A percentile compares a stretch with the other conserved stretches of the same genome.
These are phyloP conservation scores for Bolboschoenus planiculmis DNA, from an alignment of 176 grass and related monocot genomes.

Conservation along the genomic window DNA sequence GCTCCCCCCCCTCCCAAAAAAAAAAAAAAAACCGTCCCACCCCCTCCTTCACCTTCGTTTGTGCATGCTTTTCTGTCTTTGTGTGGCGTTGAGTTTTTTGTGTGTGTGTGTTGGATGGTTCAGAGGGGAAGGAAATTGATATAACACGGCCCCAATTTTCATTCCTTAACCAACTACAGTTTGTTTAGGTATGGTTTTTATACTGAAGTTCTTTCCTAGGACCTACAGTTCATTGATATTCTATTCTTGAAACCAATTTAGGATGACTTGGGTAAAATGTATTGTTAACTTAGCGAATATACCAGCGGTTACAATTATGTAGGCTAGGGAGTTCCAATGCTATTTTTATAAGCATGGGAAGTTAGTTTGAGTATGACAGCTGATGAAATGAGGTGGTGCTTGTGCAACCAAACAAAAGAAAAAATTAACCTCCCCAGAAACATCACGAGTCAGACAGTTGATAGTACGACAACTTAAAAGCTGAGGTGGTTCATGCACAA, in stretches of 20 bases:
- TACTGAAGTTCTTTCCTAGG: not conserved
- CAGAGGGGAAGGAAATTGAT: not conserved
- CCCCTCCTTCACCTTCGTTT: no score
- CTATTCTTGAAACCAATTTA: not conserved
- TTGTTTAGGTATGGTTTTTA: not conserved
- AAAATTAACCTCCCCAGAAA: not conserved
- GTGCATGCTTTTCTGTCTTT: no score
- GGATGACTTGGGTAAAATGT: not conserved
- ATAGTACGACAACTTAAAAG: not conserved
- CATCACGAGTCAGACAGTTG: not conserved
- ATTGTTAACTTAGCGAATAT: not conserved
- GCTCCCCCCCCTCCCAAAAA: no score
- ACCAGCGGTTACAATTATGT: not conserved
- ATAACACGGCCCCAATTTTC: no score
- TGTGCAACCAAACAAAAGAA: not conserved
- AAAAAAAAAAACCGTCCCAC: no score
- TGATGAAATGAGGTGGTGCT: not conserved
- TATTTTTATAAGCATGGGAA: not conserved
- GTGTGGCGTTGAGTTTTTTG: no score
- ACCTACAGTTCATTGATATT: not conserved
- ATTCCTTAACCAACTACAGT: no score
- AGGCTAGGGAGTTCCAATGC: not conserved
- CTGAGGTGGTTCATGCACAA: not conserved
- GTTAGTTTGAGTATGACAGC: slow-evolving; percentile 2
- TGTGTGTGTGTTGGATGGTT: no score